Evolutionary conservation across 225 moss, liverwort and hornwort species (phyloP), one percentile per base, ranked within the genome.

Genomic region (Sphagnum tenellum): DNA sequence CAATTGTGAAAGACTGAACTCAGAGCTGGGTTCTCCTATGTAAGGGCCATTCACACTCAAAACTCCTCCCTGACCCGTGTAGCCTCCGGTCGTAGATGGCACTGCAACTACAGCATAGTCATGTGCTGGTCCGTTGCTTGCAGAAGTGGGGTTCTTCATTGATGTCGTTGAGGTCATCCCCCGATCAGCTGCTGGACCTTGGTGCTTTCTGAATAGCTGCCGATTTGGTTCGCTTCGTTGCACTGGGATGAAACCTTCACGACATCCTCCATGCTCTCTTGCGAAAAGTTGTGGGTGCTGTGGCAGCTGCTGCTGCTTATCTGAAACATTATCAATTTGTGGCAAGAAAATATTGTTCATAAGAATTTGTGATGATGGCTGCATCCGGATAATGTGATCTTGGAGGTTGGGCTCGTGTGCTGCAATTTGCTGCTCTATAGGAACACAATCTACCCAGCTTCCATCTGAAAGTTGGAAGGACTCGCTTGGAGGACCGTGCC

Each of bases 391-490:
- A 51, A 64, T 46, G 7, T 64, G 64, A 45, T 64, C 44, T 44
- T 64, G 50, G 64, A 64, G 64, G 13, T 11, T 13, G 50, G 64
- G 64, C 44, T 64, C 50, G 53, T 64, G 64, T 5, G 64, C 64
- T 52, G 64, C 64, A 64, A 64, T 64, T 51, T 64, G 64, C 64
- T 64, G 50, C 44, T 64, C 64, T 49, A 64, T 46, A 9, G 50
- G 64, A 51, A 64, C 64, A 64, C 64, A 64, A 29, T 64, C 64
- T 64, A 64, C 64, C 64, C 64, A 64, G 51, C 64, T 45, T 64
- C 64, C 64, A 64, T 64, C 64, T 54, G 64, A 64, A 51, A 64
- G 50, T 44, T 6, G 50, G 51, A 64, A 64, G 50, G 64, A 64
- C 52, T 52, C 52, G 29, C 50, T 51, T 5, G 64, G 5, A 45